phyloP scores from a whole-genome alignment of 768 basidiomycete species.

The Mycena albidolilacea region DNA sequence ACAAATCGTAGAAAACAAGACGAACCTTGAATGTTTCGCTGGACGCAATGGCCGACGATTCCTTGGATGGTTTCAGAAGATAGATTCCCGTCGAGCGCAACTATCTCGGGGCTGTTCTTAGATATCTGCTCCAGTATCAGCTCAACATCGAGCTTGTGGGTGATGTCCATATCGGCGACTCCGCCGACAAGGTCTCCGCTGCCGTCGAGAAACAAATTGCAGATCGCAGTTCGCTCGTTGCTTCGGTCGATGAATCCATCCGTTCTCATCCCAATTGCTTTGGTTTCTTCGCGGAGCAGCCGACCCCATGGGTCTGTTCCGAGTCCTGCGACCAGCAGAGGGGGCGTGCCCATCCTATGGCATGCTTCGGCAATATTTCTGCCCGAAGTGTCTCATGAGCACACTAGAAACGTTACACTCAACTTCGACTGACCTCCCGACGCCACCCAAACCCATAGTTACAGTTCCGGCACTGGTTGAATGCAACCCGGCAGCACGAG shows the following conservation, averaged over 20 bases:
- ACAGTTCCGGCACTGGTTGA: slow-evolving; percentile 90
- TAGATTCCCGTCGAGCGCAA: slow-evolving; percentile 87
- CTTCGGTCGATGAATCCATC: slow-evolving; percentile 74
- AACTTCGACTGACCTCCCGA: slow-evolving; percentile 66
- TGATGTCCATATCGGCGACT: slow-evolving; percentile 92
- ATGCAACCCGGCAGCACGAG: slow-evolving; percentile 56
- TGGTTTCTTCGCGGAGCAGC: slow-evolving; percentile 71
- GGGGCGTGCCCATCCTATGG: slow-evolving; percentile 68
- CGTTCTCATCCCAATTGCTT: slow-evolving; percentile 78
- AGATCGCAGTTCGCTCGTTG: slow-evolving; percentile 78
- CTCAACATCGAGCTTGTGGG: slow-evolving; percentile 48
- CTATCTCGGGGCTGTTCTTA: slow-evolving; percentile 65
- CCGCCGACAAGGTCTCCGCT: slow-evolving; percentile 84
- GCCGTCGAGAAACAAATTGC: slow-evolving; percentile 86
- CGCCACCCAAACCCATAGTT: slow-evolving; percentile 84
- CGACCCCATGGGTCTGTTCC: slow-evolving; percentile 85
- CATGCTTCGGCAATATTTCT: slow-evolving; percentile 93
- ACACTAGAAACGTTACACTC: not conserved
- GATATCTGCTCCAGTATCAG: slow-evolving; percentile 62
- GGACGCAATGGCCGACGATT: slow-evolving; percentile 67
- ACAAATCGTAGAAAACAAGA: slow-evolving; percentile 22
- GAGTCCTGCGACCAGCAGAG: slow-evolving; percentile 81
- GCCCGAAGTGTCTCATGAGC: not conserved
- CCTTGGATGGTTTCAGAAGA: slow-evolving; percentile 65
- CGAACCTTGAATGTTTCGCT: slow-evolving; percentile 69